Conservation (phyloP, 352 stramenopile genomes). For the Pythium angustatum region DNA sequence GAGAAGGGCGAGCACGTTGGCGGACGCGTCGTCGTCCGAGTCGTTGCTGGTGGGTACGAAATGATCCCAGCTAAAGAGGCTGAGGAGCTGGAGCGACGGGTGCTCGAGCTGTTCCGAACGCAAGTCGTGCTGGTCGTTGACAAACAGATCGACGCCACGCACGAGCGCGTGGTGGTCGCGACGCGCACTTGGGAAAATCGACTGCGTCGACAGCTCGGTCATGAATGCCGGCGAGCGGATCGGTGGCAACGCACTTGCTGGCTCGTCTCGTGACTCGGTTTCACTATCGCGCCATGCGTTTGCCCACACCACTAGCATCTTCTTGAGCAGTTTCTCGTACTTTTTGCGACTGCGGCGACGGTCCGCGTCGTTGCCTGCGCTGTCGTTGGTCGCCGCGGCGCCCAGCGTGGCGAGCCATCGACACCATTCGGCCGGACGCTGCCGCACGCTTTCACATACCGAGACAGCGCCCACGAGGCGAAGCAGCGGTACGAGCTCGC, state of each 20-base stretch:
- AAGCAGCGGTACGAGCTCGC: slow-evolving; percentile 10
- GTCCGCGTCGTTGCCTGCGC: not conserved
- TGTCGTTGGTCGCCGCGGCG: not conserved
- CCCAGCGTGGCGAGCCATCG: slow-evolving; percentile 14
- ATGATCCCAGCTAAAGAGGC: slow-evolving; percentile 54
- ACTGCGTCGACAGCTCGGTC: slow-evolving; percentile 12
- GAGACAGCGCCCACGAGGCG: slow-evolving; percentile 12
- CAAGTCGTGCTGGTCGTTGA: slow-evolving; percentile 70
- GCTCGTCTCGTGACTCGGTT: not conserved
- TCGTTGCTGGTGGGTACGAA: slow-evolving; percentile 36
- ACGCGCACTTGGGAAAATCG: slow-evolving; percentile 17
- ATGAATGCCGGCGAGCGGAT: slow-evolving; percentile 8
- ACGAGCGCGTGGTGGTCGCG: not conserved
- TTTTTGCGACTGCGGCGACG: slow-evolving; percentile 17
- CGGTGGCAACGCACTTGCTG: not conserved
- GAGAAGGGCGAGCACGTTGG: slow-evolving; percentile 45
- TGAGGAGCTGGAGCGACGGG: slow-evolving; percentile 39
- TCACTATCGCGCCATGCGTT: not conserved
- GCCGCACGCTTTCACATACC: slow-evolving; percentile 16
- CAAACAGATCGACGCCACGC: slow-evolving; percentile 40
- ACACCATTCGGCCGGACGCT: slow-evolving; percentile 13
- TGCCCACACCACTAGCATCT: slow-evolving; percentile 19
- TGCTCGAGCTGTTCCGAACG: slow-evolving; percentile 17
- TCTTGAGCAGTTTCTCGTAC: slow-evolving; percentile 29
- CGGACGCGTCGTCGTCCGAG: slow-evolving; percentile 16